Percentiles rank a stretch among this genome's conserved stretches.
Conservation (phyloP, 1,139 yeast genomes). For the Scheffersomyces cryptocercus region DNA sequence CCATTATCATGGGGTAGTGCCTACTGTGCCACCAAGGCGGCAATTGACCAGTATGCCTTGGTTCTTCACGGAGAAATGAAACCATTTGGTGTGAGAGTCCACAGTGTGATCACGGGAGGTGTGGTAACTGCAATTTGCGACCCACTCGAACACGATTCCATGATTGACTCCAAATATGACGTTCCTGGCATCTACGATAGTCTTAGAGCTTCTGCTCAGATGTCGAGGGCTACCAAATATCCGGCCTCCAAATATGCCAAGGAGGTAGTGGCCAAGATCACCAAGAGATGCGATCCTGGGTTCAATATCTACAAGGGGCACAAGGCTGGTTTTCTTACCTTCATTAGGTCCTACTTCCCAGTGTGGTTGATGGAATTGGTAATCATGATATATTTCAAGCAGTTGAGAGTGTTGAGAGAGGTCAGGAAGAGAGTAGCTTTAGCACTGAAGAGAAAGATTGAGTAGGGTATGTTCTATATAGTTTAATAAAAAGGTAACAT, state of each 20-base stretch:
- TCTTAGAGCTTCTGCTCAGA: constrained; percentile 19
- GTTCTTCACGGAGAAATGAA: constrained; percentile 23
- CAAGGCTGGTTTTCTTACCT: constrained; percentile 22
- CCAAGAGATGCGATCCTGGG: constrained; percentile 21
- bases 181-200: constrained; percentile 34
- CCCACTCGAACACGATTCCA: constrained; percentile 3
- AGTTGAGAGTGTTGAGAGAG: constrained; percentile 22
- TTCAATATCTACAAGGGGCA: constrained; percentile 35
- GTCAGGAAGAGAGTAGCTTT: constrained; percentile 1
- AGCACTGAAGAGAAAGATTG: too few relatives aligned
- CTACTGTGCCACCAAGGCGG: constrained; percentile 37
- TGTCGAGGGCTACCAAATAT: constrained; percentile 29
- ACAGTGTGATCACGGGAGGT: constrained; percentile 42
- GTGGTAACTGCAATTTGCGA: constrained; percentile 39
- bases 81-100: constrained; percentile 40
- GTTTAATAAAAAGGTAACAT: too few relatives aligned
- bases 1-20: constrained; percentile 37
- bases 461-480: too few relatives aligned
- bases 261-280: constrained; percentile 26
- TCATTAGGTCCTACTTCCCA: constrained; percentile 26
- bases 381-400: constrained; percentile 32
- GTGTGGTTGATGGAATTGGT: constrained; percentile 29
- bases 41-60: constrained; percentile 28
- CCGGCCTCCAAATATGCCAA: constrained; percentile 32
- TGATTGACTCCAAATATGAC: constrained; percentile 23